phyloP scores from a whole-genome alignment of 2,329 filamentous ascomycete genomes.

The Neospermospora avenae region DNA sequence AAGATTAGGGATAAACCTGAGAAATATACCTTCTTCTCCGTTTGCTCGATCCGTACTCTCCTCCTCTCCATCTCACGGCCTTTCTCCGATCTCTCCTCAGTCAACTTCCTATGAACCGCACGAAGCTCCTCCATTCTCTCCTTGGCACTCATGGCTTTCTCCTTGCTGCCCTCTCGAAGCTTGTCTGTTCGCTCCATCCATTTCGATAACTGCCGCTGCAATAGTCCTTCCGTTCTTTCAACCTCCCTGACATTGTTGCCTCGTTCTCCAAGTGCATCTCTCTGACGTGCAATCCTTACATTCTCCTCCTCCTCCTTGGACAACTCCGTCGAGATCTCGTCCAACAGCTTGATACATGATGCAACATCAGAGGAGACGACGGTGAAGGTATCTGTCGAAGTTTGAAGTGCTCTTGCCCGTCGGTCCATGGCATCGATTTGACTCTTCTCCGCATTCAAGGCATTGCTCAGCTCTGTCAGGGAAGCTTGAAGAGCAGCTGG shows the following conservation, averaged over 20 bases:
- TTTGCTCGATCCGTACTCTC: slow-evolving; percentile 93
- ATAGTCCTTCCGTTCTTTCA: slow-evolving; percentile 78
- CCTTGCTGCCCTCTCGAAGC: slow-evolving; percentile 73
- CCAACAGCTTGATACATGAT: slow-evolving; percentile 82
- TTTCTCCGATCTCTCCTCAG: slow-evolving; percentile 82
- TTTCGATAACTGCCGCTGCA: slow-evolving; percentile 79
- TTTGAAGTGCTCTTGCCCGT: slow-evolving; percentile 84
- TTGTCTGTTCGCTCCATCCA: slow-evolving; percentile 86
- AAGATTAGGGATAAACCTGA: slow-evolving; percentile 1
- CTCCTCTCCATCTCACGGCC: slow-evolving; percentile 88
- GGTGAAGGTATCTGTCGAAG: slow-evolving; percentile 83
- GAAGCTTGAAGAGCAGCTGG: slow-evolving; percentile 78
- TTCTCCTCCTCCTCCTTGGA: slow-evolving; percentile 90
- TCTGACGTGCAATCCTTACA: slow-evolving; percentile 72
- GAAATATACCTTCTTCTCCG: slow-evolving; percentile 85
- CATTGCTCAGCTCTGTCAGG: slow-evolving; percentile 77
- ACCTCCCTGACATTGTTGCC: slow-evolving; percentile 89
- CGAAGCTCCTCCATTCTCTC: slow-evolving; percentile 88
- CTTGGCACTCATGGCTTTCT: slow-evolving; percentile 78
- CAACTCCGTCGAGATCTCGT: slow-evolving; percentile 81
- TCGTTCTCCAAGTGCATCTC: slow-evolving; percentile 82
- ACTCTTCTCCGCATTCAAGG: slow-evolving; percentile 71
- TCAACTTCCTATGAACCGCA: slow-evolving; percentile 73
- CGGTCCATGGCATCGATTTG: slow-evolving; percentile 87
- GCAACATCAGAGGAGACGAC: slow-evolving; percentile 83